Conservation (phyloP, 441 rosid genomes). For the Pelargonium cotyledonis region DNA sequence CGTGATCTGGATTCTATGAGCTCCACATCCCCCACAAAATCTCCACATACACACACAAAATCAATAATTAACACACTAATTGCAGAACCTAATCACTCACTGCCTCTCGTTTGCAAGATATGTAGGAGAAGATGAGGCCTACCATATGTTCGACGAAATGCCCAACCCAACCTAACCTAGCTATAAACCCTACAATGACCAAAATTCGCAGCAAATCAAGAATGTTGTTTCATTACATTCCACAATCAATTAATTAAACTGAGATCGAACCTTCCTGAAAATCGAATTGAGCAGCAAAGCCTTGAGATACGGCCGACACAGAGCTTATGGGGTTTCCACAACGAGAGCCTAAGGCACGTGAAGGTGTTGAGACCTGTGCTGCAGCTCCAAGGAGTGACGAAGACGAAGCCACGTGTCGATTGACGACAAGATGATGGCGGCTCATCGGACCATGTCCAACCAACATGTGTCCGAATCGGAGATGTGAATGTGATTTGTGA, state of each 20-base stretch:
- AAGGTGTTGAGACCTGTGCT: background rate
- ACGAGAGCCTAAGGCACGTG: background rate
- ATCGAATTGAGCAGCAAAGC: background rate
- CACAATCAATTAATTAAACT: background rate
- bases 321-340: background rate
- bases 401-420: background rate
- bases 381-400: too few species aligned
- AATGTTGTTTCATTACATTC: background rate
- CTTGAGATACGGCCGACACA: background rate
- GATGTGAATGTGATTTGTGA: background rate
- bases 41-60: too few species aligned
- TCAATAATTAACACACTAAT: too few species aligned
- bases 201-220: background rate
- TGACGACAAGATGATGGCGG: background rate
- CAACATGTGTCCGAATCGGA: conserved; percentile 1
- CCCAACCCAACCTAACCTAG: background rate
- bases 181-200: too few species aligned
- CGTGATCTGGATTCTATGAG: too few species aligned
- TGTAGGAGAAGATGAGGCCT: background rate
- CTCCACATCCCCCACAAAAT: too few species aligned
- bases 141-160: background rate
- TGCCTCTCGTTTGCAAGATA: background rate
- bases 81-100: background rate
- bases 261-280: too few species aligned
- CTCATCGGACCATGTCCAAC: conserved; percentile 7